Conservation (phyloP, 1,139 yeast species). For the Debaryomycetaceae sp. region DNA sequence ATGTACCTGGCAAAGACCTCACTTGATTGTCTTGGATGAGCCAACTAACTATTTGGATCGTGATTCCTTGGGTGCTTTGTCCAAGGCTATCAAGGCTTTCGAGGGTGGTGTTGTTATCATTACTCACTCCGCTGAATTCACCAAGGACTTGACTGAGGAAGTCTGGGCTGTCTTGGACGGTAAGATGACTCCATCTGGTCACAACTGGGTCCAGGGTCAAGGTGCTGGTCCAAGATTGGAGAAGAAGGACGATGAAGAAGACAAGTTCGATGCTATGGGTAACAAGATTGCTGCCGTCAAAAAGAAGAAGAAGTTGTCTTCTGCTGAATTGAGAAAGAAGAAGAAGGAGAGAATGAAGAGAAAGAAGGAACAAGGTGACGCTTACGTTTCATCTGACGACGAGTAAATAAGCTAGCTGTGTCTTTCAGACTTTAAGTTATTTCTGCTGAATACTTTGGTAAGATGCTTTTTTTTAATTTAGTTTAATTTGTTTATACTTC, state of each 20-base stretch:
- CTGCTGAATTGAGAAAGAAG: constrained; percentile 99
- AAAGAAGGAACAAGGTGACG: constrained; percentile 99
- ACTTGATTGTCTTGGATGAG: constrained; percentile 97
- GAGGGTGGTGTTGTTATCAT: constrained; percentile 99
- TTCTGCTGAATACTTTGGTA: background rate
- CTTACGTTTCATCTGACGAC: constrained; percentile 94
- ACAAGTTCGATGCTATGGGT: constrained; percentile 99
- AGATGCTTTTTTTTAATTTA: background rate
- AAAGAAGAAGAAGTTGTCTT: constrained; percentile 96
- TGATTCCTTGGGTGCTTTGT: constrained; percentile 98
- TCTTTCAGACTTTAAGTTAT: constrained; percentile 5
- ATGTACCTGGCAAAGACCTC: constrained; percentile 99
- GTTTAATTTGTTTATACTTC: constrained; percentile 6
- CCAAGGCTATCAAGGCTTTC: constrained; percentile 97
- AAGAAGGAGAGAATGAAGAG: constrained; percentile 99
- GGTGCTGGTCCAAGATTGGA: constrained; percentile 98
- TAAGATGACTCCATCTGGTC: constrained; percentile 99
- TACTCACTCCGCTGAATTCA: constrained; percentile 99
- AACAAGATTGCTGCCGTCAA: constrained; percentile 95
- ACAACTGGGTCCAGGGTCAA: constrained; percentile 99
- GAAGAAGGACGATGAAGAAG: constrained; percentile 97
- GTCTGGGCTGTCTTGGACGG: constrained; percentile 99
- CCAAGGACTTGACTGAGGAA: constrained; percentile 97
- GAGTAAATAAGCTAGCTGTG: constrained; percentile 19
- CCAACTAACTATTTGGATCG: constrained; percentile 99